Evolutionary conservation across 1,284 basidiomycete species (phyloP).

Genomic region (Leucoagaricus sp.): DNA sequence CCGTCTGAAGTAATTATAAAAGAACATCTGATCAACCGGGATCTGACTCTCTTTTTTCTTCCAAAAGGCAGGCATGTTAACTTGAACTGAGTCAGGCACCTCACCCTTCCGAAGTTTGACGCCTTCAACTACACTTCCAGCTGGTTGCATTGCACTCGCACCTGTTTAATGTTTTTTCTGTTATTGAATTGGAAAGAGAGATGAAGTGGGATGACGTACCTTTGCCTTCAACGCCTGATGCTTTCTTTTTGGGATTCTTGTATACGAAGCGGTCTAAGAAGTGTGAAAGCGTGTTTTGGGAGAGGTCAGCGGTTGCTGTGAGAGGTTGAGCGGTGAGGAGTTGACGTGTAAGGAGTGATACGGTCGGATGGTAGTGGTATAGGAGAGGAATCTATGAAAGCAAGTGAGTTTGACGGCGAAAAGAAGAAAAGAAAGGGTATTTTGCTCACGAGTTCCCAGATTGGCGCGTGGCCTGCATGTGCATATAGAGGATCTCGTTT

Average conservation of each 20-base stretch:
- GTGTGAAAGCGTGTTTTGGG: slow-evolving; percentile 90
- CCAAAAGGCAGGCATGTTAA: slow-evolving; percentile 85
- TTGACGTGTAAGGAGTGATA: slow-evolving; percentile 85
- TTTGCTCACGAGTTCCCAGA: slow-evolving; percentile 84
- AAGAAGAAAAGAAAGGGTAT: neutral
- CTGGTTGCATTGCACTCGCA: slow-evolving; percentile 95
- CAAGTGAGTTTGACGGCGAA: neutral
- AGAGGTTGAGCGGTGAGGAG: slow-evolving; percentile 73
- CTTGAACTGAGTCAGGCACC: slow-evolving; percentile 43
- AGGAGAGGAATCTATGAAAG: slow-evolving; percentile 68
- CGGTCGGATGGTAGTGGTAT: slow-evolving; percentile 89
- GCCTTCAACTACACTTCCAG: slow-evolving; percentile 62
- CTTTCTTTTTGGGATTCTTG: slow-evolving; percentile 90
- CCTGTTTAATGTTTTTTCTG: slow-evolving; percentile 42
- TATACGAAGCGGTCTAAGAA: slow-evolving; percentile 91
- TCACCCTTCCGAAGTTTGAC: slow-evolving; percentile 80
- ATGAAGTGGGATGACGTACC: slow-evolving; percentile 39
- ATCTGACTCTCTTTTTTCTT: slow-evolving; percentile 73
- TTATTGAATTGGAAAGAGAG: no score
- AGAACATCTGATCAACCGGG: slow-evolving; percentile 82
- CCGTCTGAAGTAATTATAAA: slow-evolving; percentile 61
- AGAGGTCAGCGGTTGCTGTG: slow-evolving; percentile 85
- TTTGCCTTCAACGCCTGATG: slow-evolving; percentile 45
- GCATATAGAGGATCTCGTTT: slow-evolving; percentile 94
- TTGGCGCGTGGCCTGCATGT: slow-evolving; percentile 77